These are phyloP conservation scores for Cardamine resedifolia DNA, from an alignment of 345 rosid genomes.

Conservation along the genomic window DNA sequence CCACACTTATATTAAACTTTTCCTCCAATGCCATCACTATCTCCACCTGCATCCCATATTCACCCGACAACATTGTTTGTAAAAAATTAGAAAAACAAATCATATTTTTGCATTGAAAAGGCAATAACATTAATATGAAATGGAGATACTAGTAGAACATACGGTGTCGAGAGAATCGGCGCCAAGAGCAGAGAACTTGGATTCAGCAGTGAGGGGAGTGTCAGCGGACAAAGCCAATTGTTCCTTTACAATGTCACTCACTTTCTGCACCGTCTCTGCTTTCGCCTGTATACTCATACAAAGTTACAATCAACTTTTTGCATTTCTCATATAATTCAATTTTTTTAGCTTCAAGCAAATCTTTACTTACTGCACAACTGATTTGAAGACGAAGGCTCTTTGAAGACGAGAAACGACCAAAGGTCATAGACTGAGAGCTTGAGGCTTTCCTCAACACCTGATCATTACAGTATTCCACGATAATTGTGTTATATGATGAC, in stretches of 20 bases:
- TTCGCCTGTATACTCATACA: constrained; percentile 54
- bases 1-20: constrained; percentile 68
- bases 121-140: too few species aligned
- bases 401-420: constrained; percentile 27
- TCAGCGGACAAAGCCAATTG: constrained; percentile 74
- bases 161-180: constrained; percentile 98
- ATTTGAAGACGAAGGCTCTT: constrained; percentile 38
- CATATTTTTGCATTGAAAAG: too few species aligned
- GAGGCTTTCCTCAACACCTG: constrained; percentile 31
- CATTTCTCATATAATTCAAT: background rate
- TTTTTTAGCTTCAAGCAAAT: background rate
- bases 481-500: background rate
- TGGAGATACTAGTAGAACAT: too few species aligned
- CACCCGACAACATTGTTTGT: background rate
- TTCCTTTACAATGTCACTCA: constrained; percentile 74
- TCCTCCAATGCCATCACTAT: constrained; percentile 90
- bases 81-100: background rate
- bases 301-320: constrained; percentile 11
- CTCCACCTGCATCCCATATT: constrained; percentile 60
- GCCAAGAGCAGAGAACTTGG: constrained; percentile 71
- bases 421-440: constrained; percentile 19
- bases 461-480: background rate
- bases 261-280: constrained; percentile 78
- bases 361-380: constrained; percentile 31
- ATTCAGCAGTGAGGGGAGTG: constrained; percentile 54